Evolutionary conservation across 78 protist genomes (phyloP), one percentile per base, ranked within the genome.

Genomic region (Dictyostelium purpureum): DNA sequence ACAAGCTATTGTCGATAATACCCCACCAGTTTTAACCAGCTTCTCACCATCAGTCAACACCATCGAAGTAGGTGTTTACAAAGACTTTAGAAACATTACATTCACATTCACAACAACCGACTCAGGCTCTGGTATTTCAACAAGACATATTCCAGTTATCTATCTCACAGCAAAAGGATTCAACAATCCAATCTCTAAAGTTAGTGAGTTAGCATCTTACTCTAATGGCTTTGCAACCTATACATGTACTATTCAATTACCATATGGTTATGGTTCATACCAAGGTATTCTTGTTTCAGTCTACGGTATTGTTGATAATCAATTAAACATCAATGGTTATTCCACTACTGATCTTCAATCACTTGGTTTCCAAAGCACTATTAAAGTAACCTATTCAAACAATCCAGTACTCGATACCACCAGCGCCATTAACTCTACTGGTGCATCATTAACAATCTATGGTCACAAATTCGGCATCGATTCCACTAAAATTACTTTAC

Each of bases 311-410:
- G 38, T 21, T 1, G 89, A 81, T 54, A 69, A 47, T 21, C 35
- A 33, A 21, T 19, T 19, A 14, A 81, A 81, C 19, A 66, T 81
- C 19, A 81, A 69, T 81, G 89, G 89, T 47, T 69, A 66, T 40
- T 49, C 77, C 1, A 24, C 28, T 26, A 6, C 6, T 69, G 67
- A 67, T 26, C 47, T 67, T 2, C 26, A 65, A 35, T 35, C 40
- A 28, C 43, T 65, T 14, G 74, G 74, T 35, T 35, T 33, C n/a
- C 74, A 28, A 65, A 33, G 19, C 14, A 6, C 9, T 16, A 12
- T 69, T 10, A 1, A 3, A n/a, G 42, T 28, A 5, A 40, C 28
- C 38, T 69, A 24, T 24, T 40, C 77, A 37, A 43, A 33, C 42
- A 40, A 6, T 6, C 77, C 77, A 69, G 42, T 40, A 5, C 14